A percentile compares a stretch with the other conserved stretches of the same genome.
phyloP scores from a whole-genome alignment of 2,329 filamentous ascomycete species.

The Catunica adiposa region DNA sequence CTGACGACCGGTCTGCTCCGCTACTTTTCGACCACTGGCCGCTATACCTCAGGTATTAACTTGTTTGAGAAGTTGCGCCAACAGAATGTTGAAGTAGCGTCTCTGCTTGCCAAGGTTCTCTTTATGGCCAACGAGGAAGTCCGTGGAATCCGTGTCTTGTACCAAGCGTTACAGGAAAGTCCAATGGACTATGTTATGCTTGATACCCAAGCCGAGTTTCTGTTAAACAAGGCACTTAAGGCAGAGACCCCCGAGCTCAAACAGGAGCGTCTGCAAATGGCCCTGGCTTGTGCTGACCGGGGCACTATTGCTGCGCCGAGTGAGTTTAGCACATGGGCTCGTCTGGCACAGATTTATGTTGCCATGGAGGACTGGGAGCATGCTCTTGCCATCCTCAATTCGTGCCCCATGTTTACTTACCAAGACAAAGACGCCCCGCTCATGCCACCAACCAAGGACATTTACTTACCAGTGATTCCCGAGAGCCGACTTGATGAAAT shows the following conservation, averaged over 20 bases:
- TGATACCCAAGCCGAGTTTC: conserved; percentile 83
- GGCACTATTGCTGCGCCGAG: conserved; percentile 90
- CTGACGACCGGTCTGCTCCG: conserved; percentile 82
- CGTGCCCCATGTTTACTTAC: conserved; percentile 99
- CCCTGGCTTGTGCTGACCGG: conserved; percentile 81
- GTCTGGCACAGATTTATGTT: conserved; percentile 85
- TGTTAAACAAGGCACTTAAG: conserved; percentile 61
- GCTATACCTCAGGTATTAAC: conserved; percentile 90
- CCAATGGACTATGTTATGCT: conserved; percentile 97
- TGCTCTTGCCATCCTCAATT: conserved; percentile 86
- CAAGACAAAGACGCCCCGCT: conserved; percentile 93
- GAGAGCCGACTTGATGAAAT: conserved; percentile 93
- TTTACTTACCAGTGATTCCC: conserved; percentile 69
- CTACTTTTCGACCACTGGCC: conserved; percentile 89
- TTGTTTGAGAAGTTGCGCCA: conserved; percentile 89
- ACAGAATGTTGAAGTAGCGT: conserved; percentile 86
- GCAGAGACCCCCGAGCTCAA: conserved; percentile 37
- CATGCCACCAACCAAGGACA: conserved; percentile 82
- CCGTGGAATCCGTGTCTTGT: conserved; percentile 74
- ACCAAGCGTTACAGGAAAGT: conserved; percentile 74
- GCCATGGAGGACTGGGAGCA: conserved; percentile 93
- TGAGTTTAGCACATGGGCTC: conserved; percentile 93
- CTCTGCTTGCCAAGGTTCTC: conserved; percentile 74
- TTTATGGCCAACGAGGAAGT: conserved; percentile 95
- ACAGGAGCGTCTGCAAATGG: conserved; percentile 61